Evolutionary conservation across 176 grass and related monocot species (phyloP).

Genomic region (Saccharum spontaneum): DNA sequence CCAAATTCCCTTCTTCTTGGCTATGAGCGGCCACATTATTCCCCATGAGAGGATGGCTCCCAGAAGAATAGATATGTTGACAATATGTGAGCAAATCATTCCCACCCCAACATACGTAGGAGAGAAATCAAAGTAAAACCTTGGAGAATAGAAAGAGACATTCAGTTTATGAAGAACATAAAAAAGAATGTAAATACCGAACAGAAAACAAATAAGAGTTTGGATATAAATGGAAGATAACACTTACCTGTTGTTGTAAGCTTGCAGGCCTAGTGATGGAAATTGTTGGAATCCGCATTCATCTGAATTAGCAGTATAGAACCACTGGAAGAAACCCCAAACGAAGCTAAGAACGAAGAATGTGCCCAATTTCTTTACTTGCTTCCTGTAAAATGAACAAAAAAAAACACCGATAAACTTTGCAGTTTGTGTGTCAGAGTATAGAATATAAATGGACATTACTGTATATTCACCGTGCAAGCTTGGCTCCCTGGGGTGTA

Average conservation of each 20-base stretch:
- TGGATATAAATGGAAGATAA: background rate
- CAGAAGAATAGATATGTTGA: slow-evolving; percentile 44
- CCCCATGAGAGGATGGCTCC: slow-evolving; percentile 54
- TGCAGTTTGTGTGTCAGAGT: background rate
- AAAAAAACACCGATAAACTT: background rate
- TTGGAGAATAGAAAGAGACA: slow-evolving; percentile 10
- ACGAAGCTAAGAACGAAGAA: slow-evolving; percentile 50
- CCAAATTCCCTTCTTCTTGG: slow-evolving; percentile 46
- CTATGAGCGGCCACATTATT: slow-evolving; percentile 56
- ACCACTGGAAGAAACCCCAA: slow-evolving; percentile 76
- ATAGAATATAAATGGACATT: background rate
- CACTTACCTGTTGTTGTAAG: slow-evolving; percentile 34
- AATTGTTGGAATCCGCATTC: slow-evolving; percentile 47
- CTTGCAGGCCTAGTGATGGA: slow-evolving; percentile 52
- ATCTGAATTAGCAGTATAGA: slow-evolving; percentile 48
- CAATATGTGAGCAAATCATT: slow-evolving; percentile 55
- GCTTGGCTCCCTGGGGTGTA: slow-evolving; percentile 47
- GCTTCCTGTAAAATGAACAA: slow-evolving; percentile 35
- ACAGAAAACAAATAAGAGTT: background rate
- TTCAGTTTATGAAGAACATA: background rate
- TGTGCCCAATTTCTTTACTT: slow-evolving; percentile 47
- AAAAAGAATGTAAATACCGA: background rate
- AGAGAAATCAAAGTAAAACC: slow-evolving; percentile 57
- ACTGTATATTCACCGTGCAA: slow-evolving; percentile 46
- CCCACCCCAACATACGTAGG: slow-evolving; percentile 53